Evolutionary conservation across 352 stramenopile species (phyloP).

Genomic region (Blastocystis sp.): DNA sequence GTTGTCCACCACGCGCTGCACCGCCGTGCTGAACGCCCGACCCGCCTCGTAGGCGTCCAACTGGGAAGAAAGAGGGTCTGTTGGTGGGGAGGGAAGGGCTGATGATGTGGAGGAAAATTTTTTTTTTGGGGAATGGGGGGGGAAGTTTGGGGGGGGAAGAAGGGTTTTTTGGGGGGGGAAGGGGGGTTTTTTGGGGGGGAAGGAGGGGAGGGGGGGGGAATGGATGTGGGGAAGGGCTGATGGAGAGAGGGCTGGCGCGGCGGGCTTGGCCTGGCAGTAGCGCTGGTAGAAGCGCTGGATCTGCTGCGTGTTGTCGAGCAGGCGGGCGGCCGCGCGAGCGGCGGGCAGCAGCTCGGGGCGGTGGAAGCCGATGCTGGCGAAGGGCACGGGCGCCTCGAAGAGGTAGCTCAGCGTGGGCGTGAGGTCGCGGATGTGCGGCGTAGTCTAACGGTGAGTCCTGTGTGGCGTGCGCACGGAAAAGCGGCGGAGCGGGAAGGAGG

Average conservation of each 20-base stretch:
- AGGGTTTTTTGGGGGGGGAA: too few species aligned
- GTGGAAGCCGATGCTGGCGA: slow-evolving; percentile 18
- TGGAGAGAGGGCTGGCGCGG: not conserved
- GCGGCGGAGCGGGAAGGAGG: not conserved
- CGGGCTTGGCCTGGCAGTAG: not conserved
- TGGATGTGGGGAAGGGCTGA: not conserved
- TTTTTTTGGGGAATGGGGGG: too few species aligned
- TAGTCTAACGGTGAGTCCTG: not conserved
- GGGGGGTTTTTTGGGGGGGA: too few species aligned
- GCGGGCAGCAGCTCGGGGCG: slow-evolving; percentile 15
- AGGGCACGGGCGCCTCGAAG: slow-evolving; percentile 19
- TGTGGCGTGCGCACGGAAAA: not conserved
- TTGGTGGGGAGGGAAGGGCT: too few species aligned
- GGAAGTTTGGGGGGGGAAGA: too few species aligned
- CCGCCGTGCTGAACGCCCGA: not conserved
- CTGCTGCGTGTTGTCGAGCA: slow-evolving; percentile 10
- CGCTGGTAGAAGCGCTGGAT: not conserved
- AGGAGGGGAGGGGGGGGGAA: not conserved
- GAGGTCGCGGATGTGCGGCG: slow-evolving; percentile 45
- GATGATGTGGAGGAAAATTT: not conserved
- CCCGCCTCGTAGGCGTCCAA: not conserved
- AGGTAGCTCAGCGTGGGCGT: slow-evolving; percentile 26
- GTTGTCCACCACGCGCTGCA: not conserved
- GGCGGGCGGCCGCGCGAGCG: not conserved
- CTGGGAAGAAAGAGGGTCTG: too few species aligned